Percentiles rank a stretch among this genome's conserved stretches.
Conservation (phyloP, 345 rosid genomes). For the Hirschfeldia incana region DNA sequence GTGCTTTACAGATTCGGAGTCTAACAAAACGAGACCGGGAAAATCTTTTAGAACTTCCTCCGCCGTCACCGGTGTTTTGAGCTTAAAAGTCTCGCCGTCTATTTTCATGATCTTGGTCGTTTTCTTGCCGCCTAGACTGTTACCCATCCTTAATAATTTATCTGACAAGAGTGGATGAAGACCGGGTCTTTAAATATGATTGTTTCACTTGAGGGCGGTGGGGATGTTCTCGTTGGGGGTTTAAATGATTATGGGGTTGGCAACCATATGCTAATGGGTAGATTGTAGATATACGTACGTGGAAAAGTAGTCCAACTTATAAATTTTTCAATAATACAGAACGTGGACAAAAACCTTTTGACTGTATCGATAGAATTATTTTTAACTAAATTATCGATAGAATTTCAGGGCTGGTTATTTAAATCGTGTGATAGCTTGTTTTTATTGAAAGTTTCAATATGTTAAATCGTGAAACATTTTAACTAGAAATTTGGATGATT, state of each 20-base stretch:
- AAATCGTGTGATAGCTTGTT: not conserved
- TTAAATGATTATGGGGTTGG: conserved; percentile 16
- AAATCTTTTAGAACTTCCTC: conserved; percentile 64
- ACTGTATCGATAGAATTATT: not conserved
- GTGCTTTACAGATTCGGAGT: conserved; percentile 84
- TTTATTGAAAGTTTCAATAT: not conserved
- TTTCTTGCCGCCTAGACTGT: conserved; percentile 64
- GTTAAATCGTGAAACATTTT: not conserved
- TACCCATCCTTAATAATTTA: conserved; percentile 56
- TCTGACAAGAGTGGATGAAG: not conserved
- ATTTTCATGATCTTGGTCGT: conserved; percentile 84
- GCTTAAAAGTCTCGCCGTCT: conserved; percentile 74
- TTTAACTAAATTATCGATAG: not conserved
- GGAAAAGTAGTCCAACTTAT: not conserved
- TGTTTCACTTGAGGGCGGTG: conserved; percentile 18
- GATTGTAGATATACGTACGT: conserved; percentile 17
- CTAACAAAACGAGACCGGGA: conserved; percentile 76
- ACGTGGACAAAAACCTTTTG: conserved; percentile 17
- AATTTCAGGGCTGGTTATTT: not conserved
- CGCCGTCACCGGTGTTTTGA: conserved; percentile 77
- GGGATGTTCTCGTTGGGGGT: not conserved
- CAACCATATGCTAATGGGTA: conserved; percentile 8
- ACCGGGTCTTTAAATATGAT: not conserved
- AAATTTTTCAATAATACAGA: not conserved
- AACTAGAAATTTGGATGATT: not conserved